These are phyloP conservation scores for Biscogniauxia sp. DNA, from an alignment of 2,329 filamentous ascomycete species.

Conservation along the genomic window DNA sequence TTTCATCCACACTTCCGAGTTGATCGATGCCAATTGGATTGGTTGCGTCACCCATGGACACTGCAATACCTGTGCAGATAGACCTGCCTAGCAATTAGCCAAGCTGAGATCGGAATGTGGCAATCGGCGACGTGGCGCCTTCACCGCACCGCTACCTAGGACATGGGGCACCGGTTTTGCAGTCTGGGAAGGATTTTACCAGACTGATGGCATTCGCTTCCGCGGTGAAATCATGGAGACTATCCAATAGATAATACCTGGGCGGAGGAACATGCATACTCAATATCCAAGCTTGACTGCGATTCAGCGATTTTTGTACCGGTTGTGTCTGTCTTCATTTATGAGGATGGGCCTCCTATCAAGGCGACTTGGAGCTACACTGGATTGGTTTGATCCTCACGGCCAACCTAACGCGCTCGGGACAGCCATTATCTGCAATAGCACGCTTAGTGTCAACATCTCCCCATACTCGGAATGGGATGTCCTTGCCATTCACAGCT, in stretches of 20 bases:
- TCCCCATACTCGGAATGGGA: not conserved
- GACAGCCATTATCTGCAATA: not conserved
- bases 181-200: not conserved
- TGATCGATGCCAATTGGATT: not conserved
- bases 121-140: not conserved
- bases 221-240: not conserved
- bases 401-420: too few relatives aligned
- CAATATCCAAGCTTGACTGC: not conserved
- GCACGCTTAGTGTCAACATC: not conserved
- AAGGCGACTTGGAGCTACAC: not conserved
- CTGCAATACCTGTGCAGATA: not conserved
- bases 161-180: not conserved
- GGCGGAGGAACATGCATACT: not conserved
- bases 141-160: not conserved
- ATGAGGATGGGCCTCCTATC: not conserved
- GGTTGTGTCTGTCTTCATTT: not conserved
- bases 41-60: not conserved
- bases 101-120: not conserved
- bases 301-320: not conserved
- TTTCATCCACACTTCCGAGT: not conserved
- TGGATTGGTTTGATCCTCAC: not conserved
- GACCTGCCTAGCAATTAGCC: not conserved
- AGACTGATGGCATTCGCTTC: not conserved
- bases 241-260: not conserved
- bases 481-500: not conserved